Conservation (phyloP, 176 grass and related monocot genomes). For the Aegilops speltoides region DNA sequence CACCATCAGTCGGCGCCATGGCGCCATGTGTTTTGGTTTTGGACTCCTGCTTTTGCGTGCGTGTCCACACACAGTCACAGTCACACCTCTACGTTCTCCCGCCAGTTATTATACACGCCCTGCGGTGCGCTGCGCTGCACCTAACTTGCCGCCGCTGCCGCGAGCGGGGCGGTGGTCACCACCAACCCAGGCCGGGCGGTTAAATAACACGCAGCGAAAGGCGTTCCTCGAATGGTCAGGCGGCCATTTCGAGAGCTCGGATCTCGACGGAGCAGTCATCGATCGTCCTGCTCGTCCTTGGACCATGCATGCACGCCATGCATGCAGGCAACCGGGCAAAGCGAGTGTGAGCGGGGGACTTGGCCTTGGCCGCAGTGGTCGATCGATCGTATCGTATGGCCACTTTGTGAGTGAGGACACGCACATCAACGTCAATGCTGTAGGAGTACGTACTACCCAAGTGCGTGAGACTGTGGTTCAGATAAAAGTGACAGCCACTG, state of each 20-base stretch:
- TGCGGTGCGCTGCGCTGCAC: neutral
- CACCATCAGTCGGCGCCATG: neutral
- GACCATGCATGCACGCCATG: neutral
- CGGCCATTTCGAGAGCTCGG: constrained; percentile 53
- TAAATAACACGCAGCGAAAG: constrained; percentile 25
- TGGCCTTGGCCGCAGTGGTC: neutral
- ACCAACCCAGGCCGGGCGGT: neutral
- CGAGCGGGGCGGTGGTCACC: neutral
- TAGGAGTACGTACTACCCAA: too few species aligned
- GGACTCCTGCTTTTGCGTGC: neutral
- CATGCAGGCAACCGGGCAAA: neutral
- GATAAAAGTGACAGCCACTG: constrained; percentile 6
- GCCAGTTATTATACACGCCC: neutral
- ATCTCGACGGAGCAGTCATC: constrained; percentile 33
- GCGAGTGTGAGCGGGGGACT: constrained; percentile 29
- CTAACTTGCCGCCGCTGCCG: neutral
- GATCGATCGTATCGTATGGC: neutral
- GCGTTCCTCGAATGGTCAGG: constrained; percentile 23
- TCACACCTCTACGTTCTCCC: neutral
- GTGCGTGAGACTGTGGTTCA: neutral
- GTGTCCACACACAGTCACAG: neutral
- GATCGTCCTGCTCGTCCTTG: neutral
- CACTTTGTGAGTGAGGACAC: neutral
- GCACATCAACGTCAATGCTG: neutral
- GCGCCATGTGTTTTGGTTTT: neutral